Conservation (phyloP, 352 stramenopile genomes). For the Sclerospora graminicola region DNA sequence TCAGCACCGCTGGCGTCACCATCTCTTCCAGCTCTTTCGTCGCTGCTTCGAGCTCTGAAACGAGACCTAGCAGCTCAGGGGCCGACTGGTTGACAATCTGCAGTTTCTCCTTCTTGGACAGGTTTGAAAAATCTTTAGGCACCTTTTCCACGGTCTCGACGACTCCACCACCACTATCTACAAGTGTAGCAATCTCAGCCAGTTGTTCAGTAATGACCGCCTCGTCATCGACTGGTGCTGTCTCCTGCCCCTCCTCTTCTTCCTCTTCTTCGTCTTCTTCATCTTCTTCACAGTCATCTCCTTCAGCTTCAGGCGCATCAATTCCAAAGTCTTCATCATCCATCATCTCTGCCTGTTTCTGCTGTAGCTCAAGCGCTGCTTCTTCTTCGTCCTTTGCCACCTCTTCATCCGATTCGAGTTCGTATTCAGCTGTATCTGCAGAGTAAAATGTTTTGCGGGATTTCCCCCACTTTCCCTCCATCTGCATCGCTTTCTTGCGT, state of each 20-base stretch:
- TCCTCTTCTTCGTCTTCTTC: too few relatives aligned
- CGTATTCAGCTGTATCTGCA: constrained; percentile 73
- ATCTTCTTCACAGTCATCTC: constrained; percentile 30
- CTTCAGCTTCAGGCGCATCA: constrained; percentile 29
- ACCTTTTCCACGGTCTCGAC: constrained; percentile 56
- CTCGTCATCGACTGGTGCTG: constrained; percentile 44
- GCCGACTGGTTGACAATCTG: constrained; percentile 81
- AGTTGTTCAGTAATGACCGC: constrained; percentile 58
- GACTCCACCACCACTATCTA: constrained; percentile 39
- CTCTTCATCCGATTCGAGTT: constrained; percentile 73
- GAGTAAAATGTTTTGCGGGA: constrained; percentile 84
- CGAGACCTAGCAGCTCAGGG: constrained; percentile 63
- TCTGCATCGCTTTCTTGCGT: constrained; percentile 61
- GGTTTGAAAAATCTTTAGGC: constrained; percentile 75
- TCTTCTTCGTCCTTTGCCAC: constrained; percentile 75
- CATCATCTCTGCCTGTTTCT: constrained; percentile 78
- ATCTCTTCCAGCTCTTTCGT: constrained; percentile 57
- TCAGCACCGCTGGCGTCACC: constrained; percentile 54
- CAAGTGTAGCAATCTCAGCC: constrained; percentile 60
- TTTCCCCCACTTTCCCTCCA: constrained; percentile 80
- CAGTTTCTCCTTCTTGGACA: constrained; percentile 82
- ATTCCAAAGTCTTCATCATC: constrained; percentile 84
- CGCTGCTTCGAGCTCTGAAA: constrained; percentile 53
- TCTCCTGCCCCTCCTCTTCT: constrained; percentile 21
- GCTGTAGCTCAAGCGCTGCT: constrained; percentile 72